phyloP scores from a whole-genome alignment of 2,329 filamentous ascomycete genomes.

The Monascus ruber region DNA sequence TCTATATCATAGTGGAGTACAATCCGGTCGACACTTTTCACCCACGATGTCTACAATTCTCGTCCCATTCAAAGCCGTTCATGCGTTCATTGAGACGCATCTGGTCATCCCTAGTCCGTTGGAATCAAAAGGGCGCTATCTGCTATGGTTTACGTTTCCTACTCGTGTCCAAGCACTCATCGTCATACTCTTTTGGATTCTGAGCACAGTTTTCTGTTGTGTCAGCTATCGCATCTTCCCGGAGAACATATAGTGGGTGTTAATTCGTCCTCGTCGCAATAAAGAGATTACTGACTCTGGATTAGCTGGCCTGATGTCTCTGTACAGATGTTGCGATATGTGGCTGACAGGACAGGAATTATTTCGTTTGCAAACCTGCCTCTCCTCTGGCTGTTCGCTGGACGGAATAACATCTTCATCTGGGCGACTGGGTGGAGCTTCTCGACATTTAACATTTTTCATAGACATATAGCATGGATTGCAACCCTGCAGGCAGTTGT shows the following conservation, averaged over 20 bases:
- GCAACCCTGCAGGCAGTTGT: slow-evolving; percentile 51
- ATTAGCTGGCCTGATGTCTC: slow-evolving; percentile 16
- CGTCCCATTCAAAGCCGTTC: slow-evolving; percentile 3
- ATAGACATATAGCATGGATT: slow-evolving; percentile 54
- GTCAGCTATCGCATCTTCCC: slow-evolving; percentile 35
- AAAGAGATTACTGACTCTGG: slow-evolving; percentile 1
- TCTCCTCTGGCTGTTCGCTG: slow-evolving; percentile 54
- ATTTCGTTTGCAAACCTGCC: slow-evolving; percentile 54
- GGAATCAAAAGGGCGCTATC: slow-evolving; percentile 28
- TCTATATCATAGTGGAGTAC: slow-evolving; percentile 7
- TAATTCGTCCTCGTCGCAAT: background rate
- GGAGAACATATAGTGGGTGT: slow-evolving; percentile 38
- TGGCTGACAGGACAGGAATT: slow-evolving; percentile 53
- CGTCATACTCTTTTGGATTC: slow-evolving; percentile 32
- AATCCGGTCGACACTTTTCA: background rate
- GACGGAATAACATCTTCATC: slow-evolving; percentile 54
- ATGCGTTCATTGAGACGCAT: slow-evolving; percentile 26
- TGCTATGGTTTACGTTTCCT: slow-evolving; percentile 37
- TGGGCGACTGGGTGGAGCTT: slow-evolving; percentile 61
- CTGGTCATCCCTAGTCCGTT: slow-evolving; percentile 35
- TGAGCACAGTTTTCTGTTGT: slow-evolving; percentile 34
- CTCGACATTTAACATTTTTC: slow-evolving; percentile 54
- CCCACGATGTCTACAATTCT: slow-evolving; percentile 1
- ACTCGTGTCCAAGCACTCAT: slow-evolving; percentile 37
- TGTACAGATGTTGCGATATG: slow-evolving; percentile 41